These are phyloP conservation scores for Mucor plumbeus DNA, from an alignment of 371 early-diverging fungal species.

Conservation along the genomic window DNA sequence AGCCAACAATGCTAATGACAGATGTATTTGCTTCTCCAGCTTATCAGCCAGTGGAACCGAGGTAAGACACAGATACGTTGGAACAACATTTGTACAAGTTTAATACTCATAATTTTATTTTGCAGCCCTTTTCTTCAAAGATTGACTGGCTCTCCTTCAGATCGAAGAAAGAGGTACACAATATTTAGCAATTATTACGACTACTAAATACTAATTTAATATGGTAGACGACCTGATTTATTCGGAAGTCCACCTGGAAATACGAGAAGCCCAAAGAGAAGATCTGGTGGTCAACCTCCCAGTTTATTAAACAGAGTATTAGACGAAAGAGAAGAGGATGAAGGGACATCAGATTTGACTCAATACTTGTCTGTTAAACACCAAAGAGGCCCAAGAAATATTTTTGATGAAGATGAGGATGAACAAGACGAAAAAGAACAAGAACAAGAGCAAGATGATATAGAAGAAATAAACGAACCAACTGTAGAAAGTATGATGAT, in stretches of 20 bases:
- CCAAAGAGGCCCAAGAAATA: not conserved
- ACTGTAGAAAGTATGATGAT: conserved; percentile 6
- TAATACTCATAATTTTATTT: no score
- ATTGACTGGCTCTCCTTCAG: conserved; percentile 3
- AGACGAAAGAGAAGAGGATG: conserved; percentile 4
- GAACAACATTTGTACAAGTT: no score
- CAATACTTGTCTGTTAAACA: not conserved
- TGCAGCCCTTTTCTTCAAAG: not conserved
- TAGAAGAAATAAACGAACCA: conserved; percentile 1
- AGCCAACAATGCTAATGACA: conserved; percentile 2
- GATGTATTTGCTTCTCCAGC: conserved; percentile 12
- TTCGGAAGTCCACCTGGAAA: conserved; percentile 16
- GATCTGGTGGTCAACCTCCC: conserved; percentile 13
- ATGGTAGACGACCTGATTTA: conserved; percentile 16
- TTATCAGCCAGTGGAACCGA: not conserved
- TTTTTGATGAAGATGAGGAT: conserved; percentile 15
- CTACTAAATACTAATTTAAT: not conserved
- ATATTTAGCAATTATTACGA: not conserved
- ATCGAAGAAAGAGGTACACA: conserved; percentile 14
- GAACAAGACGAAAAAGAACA: not conserved
- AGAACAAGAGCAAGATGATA: not conserved
- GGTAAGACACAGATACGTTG: no score
- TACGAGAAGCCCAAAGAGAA: not conserved
- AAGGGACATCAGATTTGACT: conserved; percentile 6
- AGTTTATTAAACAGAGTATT: conserved; percentile 8